Conservation (phyloP, 768 basidiomycete genomes). For the Piloderma croceum region DNA sequence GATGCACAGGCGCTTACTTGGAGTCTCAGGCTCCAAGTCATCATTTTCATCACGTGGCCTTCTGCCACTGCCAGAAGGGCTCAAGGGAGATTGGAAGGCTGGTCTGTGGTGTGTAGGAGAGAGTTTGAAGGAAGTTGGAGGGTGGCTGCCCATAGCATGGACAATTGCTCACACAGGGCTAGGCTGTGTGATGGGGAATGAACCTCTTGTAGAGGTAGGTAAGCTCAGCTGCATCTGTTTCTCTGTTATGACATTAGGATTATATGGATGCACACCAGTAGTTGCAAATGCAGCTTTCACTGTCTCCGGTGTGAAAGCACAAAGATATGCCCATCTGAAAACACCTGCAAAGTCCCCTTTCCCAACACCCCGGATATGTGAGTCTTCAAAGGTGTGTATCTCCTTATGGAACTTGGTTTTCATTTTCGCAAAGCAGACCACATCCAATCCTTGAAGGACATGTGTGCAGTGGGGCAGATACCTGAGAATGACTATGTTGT, state of each 20-base stretch:
- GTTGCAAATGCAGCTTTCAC: slow-evolving; percentile 26
- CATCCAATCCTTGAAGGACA: slow-evolving; percentile 22
- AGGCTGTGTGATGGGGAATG: slow-evolving; percentile 19
- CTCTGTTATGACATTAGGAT: slow-evolving; percentile 20
- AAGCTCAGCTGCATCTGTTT: slow-evolving; percentile 24
- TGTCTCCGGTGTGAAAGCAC: slow-evolving; percentile 22
- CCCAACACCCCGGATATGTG: slow-evolving; percentile 5
- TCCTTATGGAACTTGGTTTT: slow-evolving; percentile 14
- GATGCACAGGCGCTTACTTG: too few relatives aligned
- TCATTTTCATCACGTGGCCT: too few relatives aligned
- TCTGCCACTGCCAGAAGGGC: too few relatives aligned
- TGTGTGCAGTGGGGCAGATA: slow-evolving; percentile 13
- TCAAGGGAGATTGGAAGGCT: too few relatives aligned
- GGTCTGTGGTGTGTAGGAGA: too few relatives aligned
- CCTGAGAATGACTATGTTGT: slow-evolving; percentile 14
- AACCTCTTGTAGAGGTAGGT: slow-evolving; percentile 15
- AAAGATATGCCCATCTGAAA: slow-evolving; percentile 20
- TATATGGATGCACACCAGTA: slow-evolving; percentile 27
- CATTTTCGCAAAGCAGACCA: slow-evolving; percentile 17
- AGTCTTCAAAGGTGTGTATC: slow-evolving; percentile 11
- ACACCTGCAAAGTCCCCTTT: slow-evolving; percentile 26
- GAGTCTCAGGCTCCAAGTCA: too few relatives aligned
- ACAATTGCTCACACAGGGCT: slow-evolving; percentile 20
- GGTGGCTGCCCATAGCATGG: slow-evolving; percentile 9
- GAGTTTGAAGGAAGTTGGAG: too few relatives aligned